Percentiles rank a stretch among this genome's conserved stretches.
phyloP scores from a whole-genome alignment of 257 asterid species.

The Lycium barbarum region DNA sequence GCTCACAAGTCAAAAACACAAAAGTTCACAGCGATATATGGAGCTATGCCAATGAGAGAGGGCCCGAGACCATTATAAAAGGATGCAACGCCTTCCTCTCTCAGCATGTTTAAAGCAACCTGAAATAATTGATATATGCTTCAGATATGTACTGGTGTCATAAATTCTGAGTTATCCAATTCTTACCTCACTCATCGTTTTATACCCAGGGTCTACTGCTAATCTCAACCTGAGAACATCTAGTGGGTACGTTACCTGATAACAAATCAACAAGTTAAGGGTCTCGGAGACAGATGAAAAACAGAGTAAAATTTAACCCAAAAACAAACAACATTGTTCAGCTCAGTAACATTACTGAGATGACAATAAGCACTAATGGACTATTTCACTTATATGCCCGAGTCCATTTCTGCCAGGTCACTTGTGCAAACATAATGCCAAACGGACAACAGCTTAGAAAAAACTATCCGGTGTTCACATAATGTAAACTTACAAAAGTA shows the following conservation, averaged over 20 bases:
- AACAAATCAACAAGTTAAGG: conserved; percentile 34
- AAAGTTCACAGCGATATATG: conserved; percentile 92
- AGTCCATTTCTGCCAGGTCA: neutral
- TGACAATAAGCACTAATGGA: conserved; percentile 12
- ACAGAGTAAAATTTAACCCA: neutral
- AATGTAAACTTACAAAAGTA: conserved; percentile 81
- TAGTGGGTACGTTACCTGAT: conserved; percentile 88
- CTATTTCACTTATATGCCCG: too few species aligned
- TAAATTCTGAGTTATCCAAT: neutral
- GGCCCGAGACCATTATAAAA: conserved; percentile 95
- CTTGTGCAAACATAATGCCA: conserved; percentile 24
- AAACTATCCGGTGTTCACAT: neutral
- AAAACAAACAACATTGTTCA: neutral
- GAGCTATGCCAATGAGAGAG: conserved; percentile 94
- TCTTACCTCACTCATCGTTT: conserved; percentile 85
- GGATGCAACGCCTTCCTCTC: conserved; percentile 88
- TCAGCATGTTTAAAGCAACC: conserved; percentile 88
- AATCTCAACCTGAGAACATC: conserved; percentile 90
- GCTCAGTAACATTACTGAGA: neutral
- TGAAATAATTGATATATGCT: conserved; percentile 43
- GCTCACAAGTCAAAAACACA: conserved; percentile 98
- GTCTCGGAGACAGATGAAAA: conserved; percentile 11
- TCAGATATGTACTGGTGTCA: neutral
- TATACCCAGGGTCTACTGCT: conserved; percentile 91
- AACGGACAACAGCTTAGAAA: neutral